Percentiles rank a stretch among this genome's conserved stretches.
These are phyloP conservation scores for Penicillium roqueforti DNA, from an alignment of 495 filamentous ascomycete genomes.

Conservation along the genomic window DNA sequence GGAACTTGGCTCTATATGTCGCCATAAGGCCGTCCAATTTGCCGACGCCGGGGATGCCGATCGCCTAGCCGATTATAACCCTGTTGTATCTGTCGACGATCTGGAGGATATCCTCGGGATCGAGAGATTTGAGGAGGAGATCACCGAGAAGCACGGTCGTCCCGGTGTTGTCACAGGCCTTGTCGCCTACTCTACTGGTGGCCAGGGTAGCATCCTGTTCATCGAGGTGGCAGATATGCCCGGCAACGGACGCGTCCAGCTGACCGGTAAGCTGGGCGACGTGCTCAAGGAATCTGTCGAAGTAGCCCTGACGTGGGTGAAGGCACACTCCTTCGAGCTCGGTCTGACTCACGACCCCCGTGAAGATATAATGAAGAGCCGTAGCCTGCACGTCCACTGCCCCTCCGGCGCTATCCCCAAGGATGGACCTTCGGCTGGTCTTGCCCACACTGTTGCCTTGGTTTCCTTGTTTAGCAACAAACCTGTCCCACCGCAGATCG, in stretches of 20 bases:
- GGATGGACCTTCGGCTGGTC: conserved; percentile 82
- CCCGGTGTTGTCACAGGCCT: conserved; percentile 96
- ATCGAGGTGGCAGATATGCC: conserved; percentile 99
- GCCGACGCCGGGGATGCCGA: conserved; percentile 81
- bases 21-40: conserved; percentile 91
- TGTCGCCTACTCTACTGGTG: conserved; percentile 91
- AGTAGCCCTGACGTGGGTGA: conserved; percentile 94
- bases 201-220: conserved; percentile 94
- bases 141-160: conserved; percentile 80
- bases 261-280: conserved; percentile 98
- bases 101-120: conserved; percentile 89
- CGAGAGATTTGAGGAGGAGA: conserved; percentile 92
- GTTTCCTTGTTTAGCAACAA: conserved; percentile 89
- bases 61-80: conserved; percentile 66
- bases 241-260: conserved; percentile 83
- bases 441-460: conserved; percentile 89
- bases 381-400: conserved; percentile 94
- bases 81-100: conserved; percentile 68
- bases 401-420: conserved; percentile 94
- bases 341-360: conserved; percentile 74
- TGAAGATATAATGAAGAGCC: conserved; percentile 94
- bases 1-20: conserved; percentile 90
- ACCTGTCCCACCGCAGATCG: conserved; percentile 83
- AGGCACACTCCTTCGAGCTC: conserved; percentile 89
- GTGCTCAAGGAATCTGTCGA: conserved; percentile 97